Conservation (phyloP, 2,329 filamentous ascomycete genomes). For the Pseudogymnoascus sp. region DNA sequence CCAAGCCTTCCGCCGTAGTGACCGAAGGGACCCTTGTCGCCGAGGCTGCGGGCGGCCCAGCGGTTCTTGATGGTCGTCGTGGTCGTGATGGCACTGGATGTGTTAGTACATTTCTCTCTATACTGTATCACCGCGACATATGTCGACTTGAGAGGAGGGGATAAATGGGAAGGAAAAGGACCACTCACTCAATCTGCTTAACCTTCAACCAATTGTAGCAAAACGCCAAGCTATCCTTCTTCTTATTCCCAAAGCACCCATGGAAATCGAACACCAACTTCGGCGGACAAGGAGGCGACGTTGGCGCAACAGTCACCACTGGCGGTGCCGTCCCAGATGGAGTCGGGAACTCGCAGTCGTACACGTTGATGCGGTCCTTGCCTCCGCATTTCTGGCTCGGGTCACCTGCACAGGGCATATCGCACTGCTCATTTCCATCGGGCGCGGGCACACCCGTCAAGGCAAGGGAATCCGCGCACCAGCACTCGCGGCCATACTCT, state of each 20-base stretch:
- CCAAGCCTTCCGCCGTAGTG: background rate
- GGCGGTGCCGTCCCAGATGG: background rate
- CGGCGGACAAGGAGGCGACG: background rate
- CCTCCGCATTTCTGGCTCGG: constrained; percentile 13
- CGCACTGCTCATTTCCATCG: constrained; percentile 13
- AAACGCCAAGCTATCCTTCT: background rate
- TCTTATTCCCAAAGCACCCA: background rate
- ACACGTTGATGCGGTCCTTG: constrained; percentile 11
- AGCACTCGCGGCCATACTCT: background rate
- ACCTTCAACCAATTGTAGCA: constrained; percentile 1
- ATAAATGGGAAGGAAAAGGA: background rate
- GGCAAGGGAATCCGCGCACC: background rate
- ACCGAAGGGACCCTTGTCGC: background rate
- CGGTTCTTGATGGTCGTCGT: background rate
- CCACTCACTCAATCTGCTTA: background rate
- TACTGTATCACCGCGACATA: background rate
- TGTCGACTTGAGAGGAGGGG: background rate
- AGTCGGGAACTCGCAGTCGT: constrained; percentile 1
- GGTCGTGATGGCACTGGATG: background rate
- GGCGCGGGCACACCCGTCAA: constrained; percentile 11
- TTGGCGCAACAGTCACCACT: background rate
- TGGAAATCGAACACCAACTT: constrained; percentile 4
- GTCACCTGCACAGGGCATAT: constrained; percentile 14
- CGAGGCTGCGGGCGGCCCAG: background rate
- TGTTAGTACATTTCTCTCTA: background rate